These are phyloP conservation scores for Jacaranda mimosifolia DNA, from an alignment of 257 asterid genomes.

Conservation along the genomic window DNA sequence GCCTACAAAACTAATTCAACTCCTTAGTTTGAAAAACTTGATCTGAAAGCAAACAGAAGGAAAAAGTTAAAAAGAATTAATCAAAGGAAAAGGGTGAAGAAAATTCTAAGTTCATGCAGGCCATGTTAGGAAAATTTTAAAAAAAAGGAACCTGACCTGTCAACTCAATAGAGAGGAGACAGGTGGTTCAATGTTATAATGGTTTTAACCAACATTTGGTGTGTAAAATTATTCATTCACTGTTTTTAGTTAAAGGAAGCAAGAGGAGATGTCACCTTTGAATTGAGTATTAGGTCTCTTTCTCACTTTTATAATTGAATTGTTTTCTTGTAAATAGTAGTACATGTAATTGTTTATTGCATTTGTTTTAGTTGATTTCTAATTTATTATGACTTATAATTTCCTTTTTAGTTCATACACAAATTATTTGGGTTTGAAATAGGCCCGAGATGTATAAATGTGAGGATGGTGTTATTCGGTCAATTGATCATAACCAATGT, in stretches of 20 bases:
- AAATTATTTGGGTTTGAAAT: too few species aligned
- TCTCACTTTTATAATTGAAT: neutral
- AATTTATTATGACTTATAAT: neutral
- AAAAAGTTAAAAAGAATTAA: slow-evolving; percentile 10
- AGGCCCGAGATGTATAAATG: too few species aligned
- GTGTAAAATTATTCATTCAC: neutral
- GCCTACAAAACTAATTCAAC: slow-evolving; percentile 21
- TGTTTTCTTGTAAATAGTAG: too few species aligned
- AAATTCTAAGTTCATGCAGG: slow-evolving; percentile 21
- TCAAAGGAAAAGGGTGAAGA: slow-evolving; percentile 13
- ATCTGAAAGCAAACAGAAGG: slow-evolving; percentile 33
- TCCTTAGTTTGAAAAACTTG: slow-evolving; percentile 33
- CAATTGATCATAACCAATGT: too few species aligned
- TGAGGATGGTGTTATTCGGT: too few species aligned
- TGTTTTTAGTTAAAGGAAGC: too few species aligned
- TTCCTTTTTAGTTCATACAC: too few species aligned
- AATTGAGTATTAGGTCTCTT: neutral
- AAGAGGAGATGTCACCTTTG: neutral
- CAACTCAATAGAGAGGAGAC: slow-evolving; percentile 26
- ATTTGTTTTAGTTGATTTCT: neutral
- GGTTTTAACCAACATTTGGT: neutral
- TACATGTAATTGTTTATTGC: too few species aligned
- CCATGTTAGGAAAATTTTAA: neutral
- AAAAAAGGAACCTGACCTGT: neutral
- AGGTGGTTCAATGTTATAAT: slow-evolving; percentile 31